phyloP scores from a whole-genome alignment of 495 filamentous ascomycete genomes.

The Hyaloscypha variabilis region DNA sequence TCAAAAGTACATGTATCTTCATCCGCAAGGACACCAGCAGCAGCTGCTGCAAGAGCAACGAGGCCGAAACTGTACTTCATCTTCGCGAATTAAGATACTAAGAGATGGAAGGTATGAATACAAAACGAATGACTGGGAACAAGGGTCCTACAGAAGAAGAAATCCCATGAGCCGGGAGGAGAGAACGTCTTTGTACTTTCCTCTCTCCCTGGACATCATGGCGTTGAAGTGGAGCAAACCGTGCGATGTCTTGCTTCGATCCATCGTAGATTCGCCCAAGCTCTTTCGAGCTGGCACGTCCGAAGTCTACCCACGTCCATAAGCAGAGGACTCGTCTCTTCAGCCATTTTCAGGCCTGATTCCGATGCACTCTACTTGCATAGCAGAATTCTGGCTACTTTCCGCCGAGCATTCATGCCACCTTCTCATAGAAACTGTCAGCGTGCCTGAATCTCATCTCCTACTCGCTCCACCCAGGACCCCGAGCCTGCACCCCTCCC shows the following conservation, averaged over 20 bases:
- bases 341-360: not conserved
- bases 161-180: not conserved
- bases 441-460: slow-evolving; percentile 6
- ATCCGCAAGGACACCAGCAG: slow-evolving; percentile 3
- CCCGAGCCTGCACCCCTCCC: not conserved
- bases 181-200: not conserved
- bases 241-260: not conserved
- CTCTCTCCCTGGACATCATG: not conserved
- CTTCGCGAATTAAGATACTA: not conserved
- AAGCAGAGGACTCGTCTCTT: not conserved
- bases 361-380: not conserved
- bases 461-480: not conserved
- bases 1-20: slow-evolving; percentile 13
- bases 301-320: not conserved
- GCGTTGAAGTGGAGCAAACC: not conserved
- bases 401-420: not conserved
- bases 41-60: slow-evolving; percentile 4
- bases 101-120: not conserved
- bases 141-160: not conserved
- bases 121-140: slow-evolving; percentile 2
- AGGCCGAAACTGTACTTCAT: slow-evolving; percentile 24
- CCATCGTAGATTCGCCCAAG: not conserved
- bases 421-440: not conserved
- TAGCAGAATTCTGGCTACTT: not conserved
- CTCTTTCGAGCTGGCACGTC: not conserved